Evolutionary conservation across 2,329 filamentous ascomycete species (phyloP).

Genomic region (Phialophora chinensis): DNA sequence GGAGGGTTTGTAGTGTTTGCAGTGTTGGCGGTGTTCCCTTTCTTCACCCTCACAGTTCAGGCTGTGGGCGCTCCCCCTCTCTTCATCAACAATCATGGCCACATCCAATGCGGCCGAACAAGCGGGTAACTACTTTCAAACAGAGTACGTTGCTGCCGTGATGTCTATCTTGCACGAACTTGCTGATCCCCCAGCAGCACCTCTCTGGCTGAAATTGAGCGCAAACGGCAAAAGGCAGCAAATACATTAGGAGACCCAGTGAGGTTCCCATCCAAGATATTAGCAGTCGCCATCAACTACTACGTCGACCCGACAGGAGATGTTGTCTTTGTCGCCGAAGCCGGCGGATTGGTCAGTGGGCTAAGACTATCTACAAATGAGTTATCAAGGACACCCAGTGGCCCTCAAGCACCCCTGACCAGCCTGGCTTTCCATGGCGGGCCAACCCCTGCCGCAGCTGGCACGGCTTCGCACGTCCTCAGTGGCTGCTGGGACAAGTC

Average conservation of each 20-base stretch:
- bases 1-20: not conserved
- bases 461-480: conserved; percentile 63
- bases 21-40: not conserved
- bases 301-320: conserved; percentile 31
- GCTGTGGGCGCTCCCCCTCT: conserved; percentile 29
- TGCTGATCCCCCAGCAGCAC: conserved; percentile 49
- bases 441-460: conserved; percentile 44
- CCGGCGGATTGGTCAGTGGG: conserved; percentile 77
- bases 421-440: conserved; percentile 69
- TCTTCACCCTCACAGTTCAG: conserved; percentile 42
- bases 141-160: conserved; percentile 66
- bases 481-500: conserved; percentile 95
- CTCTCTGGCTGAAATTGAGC: conserved; percentile 55
- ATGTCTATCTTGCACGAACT: conserved; percentile 11
- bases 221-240: conserved; percentile 74
- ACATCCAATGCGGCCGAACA: conserved; percentile 63
- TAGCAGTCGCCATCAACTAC: conserved; percentile 61
- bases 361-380: conserved; percentile 50
- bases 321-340: conserved; percentile 81
- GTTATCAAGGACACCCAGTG: conserved; percentile 61
- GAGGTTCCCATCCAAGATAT: conserved; percentile 80
- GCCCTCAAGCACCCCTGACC: conserved; percentile 79
- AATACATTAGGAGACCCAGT: conserved; percentile 87
- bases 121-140: conserved; percentile 87
- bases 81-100: conserved; percentile 42